Evolutionary conservation across 2,329 filamentous ascomycete genomes (phyloP), one percentile per base, ranked within the genome.

Genomic region (Penicillium aurantiogriseum): DNA sequence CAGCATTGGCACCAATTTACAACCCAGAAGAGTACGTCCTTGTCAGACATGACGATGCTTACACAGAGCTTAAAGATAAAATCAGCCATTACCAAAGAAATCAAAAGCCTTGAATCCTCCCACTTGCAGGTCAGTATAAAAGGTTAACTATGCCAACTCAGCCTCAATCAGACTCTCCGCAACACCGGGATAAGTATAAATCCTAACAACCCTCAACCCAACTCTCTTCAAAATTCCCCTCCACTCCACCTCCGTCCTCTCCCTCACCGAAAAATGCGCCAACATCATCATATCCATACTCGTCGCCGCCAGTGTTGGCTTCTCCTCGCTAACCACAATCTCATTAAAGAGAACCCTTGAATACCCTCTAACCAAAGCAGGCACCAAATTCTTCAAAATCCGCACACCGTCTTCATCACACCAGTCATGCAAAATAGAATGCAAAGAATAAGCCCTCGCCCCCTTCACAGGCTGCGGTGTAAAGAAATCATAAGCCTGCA

Each of bases 291-390:
- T 19, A 21, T 44, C 25, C 42, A 29, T 44, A 29, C 25, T 29
- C 15, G 40, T 27, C 1, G 23, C 23, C 15, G 40, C 40, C 8
- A 44, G 23, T 23, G 15, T 44, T 9, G 23, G 4, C 23, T 27
- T 44, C 6, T 57, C 13, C 58, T 78, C n/a, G 65, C 8, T 44
- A 11, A 44, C 8, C 9, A 46, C 23, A 27, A 43, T 27, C 40
- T 27, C 40, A 43, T 27, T n/a, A 8, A 43, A 10, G 13, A 43
- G 40, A 27, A 43, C 40, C 23, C 40, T 8, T 3, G 23, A 43
- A 43, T 27, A 27, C 5, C 23, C 23, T 23, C 23, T 43, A 2
- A 27, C 40, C 23, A 43, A 27, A 43, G 40, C 40, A 25, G 40
- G 21, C 13, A 43, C 21, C 23, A 43, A 13, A n/a, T 43, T 25